phyloP scores from a whole-genome alignment of 1,284 basidiomycete genomes.

The Ceraceosorus bombacis region DNA sequence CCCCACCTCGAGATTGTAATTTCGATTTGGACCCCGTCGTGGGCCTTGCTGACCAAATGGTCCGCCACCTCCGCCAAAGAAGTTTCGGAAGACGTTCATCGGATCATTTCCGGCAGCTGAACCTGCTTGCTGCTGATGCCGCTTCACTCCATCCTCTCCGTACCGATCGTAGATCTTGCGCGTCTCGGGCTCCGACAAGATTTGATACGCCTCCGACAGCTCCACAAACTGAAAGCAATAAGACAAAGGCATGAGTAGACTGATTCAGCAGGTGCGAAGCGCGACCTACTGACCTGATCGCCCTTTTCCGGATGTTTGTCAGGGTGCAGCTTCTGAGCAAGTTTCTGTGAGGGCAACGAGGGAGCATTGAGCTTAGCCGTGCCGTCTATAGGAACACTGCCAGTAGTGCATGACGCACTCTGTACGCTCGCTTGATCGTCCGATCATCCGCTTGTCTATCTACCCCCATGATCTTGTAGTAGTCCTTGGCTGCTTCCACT shows the following conservation, averaged over 20 bases:
- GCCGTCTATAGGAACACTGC: neutral
- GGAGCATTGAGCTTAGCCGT: neutral
- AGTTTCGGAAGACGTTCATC: constrained; percentile 44
- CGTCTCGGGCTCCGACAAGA: constrained; percentile 35
- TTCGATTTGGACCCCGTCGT: constrained; percentile 38
- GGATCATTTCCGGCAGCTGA: constrained; percentile 30
- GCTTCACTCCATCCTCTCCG: constrained; percentile 44
- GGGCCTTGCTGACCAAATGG: constrained; percentile 20
- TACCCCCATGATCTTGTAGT: constrained; percentile 44
- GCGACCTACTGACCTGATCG: constrained; percentile 15
- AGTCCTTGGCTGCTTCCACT: constrained; percentile 33
- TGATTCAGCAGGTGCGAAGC: neutral
- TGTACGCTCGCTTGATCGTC: constrained; percentile 46
- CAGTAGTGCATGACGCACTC: constrained; percentile 33
- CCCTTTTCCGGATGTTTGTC: constrained; percentile 48
- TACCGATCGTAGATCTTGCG: constrained; percentile 43
- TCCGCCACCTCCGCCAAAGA: constrained; percentile 40
- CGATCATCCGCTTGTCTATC: constrained; percentile 33
- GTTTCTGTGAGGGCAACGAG: constrained; percentile 15
- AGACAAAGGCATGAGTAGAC: neutral
- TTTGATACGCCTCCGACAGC: constrained; percentile 49
- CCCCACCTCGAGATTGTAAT: constrained; percentile 37
- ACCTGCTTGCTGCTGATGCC: constrained; percentile 20
- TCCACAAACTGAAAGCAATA: constrained; percentile 40
- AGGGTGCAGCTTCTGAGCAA: constrained; percentile 44